Evolutionary conservation across 495 filamentous ascomycete species (phyloP), one percentile per base, ranked within the genome.

Genomic region (Penicillium riverlandense): DNA sequence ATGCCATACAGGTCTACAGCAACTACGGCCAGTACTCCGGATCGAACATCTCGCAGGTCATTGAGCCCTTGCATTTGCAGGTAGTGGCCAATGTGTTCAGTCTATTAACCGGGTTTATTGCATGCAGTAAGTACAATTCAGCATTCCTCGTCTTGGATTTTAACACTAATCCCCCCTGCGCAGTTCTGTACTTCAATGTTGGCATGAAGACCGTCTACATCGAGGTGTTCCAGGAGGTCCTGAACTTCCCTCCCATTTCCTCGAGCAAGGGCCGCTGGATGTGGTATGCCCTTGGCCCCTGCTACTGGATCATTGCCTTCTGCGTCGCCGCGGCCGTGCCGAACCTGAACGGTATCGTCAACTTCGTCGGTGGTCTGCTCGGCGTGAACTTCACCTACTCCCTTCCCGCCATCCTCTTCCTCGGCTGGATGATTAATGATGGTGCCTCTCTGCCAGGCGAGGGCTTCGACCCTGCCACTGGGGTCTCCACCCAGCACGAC

Each of bases 161-260:
- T 22, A 4, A 22, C 22, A 22, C 22, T 22, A 22, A 22, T 22
- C 22, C 0, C 22, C 22, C 22, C 22, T 1, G 22, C 22, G 6
- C 22, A 54, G 51, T 54, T 44, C 37, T 54, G 8, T 54, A 55
- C 58, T 77, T 76, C 55, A 83, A 83, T 47, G 78, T 82, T 48
- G 78, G 79, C 15, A 71, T 83, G 51, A 83, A 82, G 52, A 75
- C 79, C 15, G 58, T 80, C 32, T 83, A 83, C 55, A 50, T 72
- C 44, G 77, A 82, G 45, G 67, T 82, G 36, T 52, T 75, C 49
- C 67, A 76, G 43, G 71, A 78, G 38, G 41, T 80, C 32, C 62
- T 80, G 43, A 49, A 63, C 30, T 58, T 67, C 14, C 78, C 76
- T 1, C 57, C 68, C 1, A 63, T 80, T 37, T 69, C 67, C 8